These are phyloP conservation scores for Xylaria venustula DNA, from an alignment of 495 filamentous ascomycete species.

Conservation along the genomic window DNA sequence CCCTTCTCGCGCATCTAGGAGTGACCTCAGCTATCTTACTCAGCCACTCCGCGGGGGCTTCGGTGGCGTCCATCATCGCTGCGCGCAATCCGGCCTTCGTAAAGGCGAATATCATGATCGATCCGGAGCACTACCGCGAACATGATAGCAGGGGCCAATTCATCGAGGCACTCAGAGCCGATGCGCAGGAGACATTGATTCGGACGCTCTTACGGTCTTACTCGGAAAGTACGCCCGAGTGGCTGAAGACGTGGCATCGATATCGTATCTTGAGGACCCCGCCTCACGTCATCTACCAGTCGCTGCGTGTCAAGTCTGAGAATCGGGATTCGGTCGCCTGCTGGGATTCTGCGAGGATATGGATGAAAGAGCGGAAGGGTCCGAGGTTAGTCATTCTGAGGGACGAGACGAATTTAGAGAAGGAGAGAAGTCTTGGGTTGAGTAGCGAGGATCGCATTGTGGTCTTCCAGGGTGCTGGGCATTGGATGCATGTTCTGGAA, in stretches of 20 bases:
- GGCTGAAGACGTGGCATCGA: conserved; percentile 11
- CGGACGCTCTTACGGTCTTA: neutral
- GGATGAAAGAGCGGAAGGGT: conserved; percentile 4
- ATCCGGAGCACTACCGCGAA: conserved; percentile 6
- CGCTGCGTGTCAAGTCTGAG: neutral
- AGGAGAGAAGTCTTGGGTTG: conserved; percentile 9
- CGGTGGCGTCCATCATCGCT: neutral
- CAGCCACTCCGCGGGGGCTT: conserved; percentile 2
- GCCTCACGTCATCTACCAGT: neutral
- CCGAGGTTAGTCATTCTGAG: neutral
- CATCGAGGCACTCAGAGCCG: neutral
- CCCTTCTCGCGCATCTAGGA: neutral
- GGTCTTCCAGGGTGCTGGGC: neutral
- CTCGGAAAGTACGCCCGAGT: neutral
- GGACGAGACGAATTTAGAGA: conserved; percentile 7
- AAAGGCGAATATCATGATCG: neutral
- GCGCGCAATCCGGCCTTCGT: neutral
- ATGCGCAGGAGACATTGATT: neutral
- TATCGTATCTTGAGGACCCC: conserved; percentile 1
- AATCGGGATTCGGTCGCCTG: neutral
- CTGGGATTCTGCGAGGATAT: conserved; percentile 3
- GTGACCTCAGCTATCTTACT: neutral
- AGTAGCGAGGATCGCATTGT: neutral
- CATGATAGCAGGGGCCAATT: neutral
- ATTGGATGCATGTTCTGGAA: conserved; percentile 11